Percentiles rank a stretch among this genome's conserved stretches.
These are phyloP conservation scores for Coccomyxa sp. DNA, from an alignment of 139 green algal species.

Conservation along the genomic window DNA sequence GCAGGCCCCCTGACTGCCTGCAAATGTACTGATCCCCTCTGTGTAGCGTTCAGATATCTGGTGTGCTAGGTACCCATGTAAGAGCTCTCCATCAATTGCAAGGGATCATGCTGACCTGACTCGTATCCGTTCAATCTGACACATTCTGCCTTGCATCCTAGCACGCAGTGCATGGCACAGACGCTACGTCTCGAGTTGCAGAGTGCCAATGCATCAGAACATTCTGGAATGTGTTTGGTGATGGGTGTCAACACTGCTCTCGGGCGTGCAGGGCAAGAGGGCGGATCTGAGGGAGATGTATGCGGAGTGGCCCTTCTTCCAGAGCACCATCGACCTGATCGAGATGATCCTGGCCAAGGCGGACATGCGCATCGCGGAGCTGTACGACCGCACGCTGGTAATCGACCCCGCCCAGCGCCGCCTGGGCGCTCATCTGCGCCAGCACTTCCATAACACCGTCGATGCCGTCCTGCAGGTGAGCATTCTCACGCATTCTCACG, in stretches of 20 bases:
- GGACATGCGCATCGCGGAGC: conserved; percentile 78
- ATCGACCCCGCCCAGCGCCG: conserved; percentile 29
- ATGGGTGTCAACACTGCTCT: too few relatives aligned
- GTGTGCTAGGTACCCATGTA: too few relatives aligned
- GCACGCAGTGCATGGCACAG: neutral
- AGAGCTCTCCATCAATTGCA: too few relatives aligned
- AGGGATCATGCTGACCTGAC: too few relatives aligned
- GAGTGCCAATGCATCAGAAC: too few relatives aligned
- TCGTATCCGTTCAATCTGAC: neutral
- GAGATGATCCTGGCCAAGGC: conserved; percentile 99
- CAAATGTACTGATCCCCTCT: too few relatives aligned
- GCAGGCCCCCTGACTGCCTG: too few relatives aligned
- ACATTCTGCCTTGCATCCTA: neutral
- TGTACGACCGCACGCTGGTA: conserved; percentile 57
- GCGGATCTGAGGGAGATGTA: conserved; percentile 86
- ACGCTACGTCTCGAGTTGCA: too few relatives aligned
- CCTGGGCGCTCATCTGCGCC: conserved; percentile 58
- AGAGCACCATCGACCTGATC: conserved; percentile 91
- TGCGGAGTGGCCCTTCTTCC: conserved; percentile 96
- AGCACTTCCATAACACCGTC: conserved; percentile 42
- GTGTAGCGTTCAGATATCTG: too few relatives aligned
- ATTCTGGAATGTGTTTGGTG: too few relatives aligned
- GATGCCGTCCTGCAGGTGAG: neutral
- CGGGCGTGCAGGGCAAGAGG: conserved; percentile 42
- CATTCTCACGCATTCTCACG: neutral